Base-by-base conservation (phyloP, 1,284 basidiomycete genomes). In the Volvariella volvacea region DNA sequence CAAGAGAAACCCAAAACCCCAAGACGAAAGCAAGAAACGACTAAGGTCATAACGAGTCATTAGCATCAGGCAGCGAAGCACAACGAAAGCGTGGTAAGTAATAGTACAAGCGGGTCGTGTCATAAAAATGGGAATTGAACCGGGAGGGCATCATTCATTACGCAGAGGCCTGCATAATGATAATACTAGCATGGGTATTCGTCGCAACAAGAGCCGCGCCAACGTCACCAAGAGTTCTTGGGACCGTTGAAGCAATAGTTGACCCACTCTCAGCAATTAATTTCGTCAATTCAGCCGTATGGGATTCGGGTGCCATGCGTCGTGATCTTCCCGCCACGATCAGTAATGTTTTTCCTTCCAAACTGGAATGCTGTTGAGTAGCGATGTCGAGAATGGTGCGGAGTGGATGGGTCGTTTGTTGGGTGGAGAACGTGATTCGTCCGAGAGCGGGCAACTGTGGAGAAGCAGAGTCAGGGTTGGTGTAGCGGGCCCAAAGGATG, bases 161-260 rank as follows among this genome's bases (percentile, higher is more conserved):
- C 12, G 50, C 46, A 21, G 62, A 59, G 31, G 80, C 76, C 57
- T 88, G 84, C 43, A 83, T 56, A 3, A 88, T 74, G 31, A 88
- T 55, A 55, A 84, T 65, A 53, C 76, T 80, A 2, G 78, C 76
- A 43, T 65, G 58, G 7, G 66, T 63, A 28, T 67, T 66, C 7
- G 67, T 68, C 3, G 77, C 68, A 2, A 89, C 74, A 46, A 88
- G 62, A 12, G 77, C 83, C 6, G 84, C 75, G 8, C 77, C 83
- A 0, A 83, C 74, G 55, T 90, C 83, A 1, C 90, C 90, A 0
- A 92, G 62, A 1, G 88, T 89, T 63, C 82, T 84, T 20, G 79
- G 64, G 40, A 90, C 73, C 48, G 83, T 79, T 3, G 74, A 76
- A 4, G 75, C 74, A 20, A 79, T 61, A 17, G 62, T 49, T 0